Evolutionary conservation across 805 yeast species (phyloP).

Genomic region (Yarrowia osloensis): DNA sequence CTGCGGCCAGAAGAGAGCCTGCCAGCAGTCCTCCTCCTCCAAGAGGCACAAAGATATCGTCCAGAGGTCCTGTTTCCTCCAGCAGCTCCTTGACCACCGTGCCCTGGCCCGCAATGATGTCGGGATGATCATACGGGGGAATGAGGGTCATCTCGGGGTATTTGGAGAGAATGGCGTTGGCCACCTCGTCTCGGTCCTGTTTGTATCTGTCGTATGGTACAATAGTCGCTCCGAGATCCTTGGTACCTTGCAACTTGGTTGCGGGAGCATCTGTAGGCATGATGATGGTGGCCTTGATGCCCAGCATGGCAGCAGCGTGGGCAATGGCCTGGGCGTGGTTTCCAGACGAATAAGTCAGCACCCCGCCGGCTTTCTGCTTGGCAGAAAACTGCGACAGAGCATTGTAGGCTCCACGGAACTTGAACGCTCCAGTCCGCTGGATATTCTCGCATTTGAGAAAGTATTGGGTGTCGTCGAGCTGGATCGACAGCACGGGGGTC

Average conservation of each 20-base stretch:
- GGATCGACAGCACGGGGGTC: conserved; percentile 17
- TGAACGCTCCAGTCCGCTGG: conserved; percentile 44
- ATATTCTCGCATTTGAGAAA: conserved; percentile 24
- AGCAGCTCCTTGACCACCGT: conserved; percentile 40
- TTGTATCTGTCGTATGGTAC: conserved; percentile 47
- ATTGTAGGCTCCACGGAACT: conserved; percentile 55
- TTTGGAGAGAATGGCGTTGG: conserved; percentile 44
- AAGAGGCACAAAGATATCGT: conserved; percentile 53
- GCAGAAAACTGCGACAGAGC: conserved; percentile 50
- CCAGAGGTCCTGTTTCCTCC: conserved; percentile 46
- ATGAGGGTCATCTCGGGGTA: conserved; percentile 48
- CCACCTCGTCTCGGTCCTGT: conserved; percentile 51
- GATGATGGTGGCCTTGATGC: conserved; percentile 52
- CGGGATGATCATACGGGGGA: conserved; percentile 55
- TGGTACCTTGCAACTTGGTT: conserved; percentile 50
- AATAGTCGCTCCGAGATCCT: conserved; percentile 54
- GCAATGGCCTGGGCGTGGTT: conserved; percentile 59
- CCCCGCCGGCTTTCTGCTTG: conserved; percentile 48
- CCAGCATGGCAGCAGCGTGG: conserved; percentile 49
- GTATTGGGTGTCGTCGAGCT: conserved; percentile 21
- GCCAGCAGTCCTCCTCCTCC: conserved; percentile 58
- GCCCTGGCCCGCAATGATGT: conserved; percentile 56
- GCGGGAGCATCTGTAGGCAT: conserved; percentile 58
- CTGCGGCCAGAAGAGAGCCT: conserved; percentile 42
- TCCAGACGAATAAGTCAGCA: conserved; percentile 56